phyloP scores from a whole-genome alignment of 1,284 basidiomycete genomes.

The Porodaedalea pini region DNA sequence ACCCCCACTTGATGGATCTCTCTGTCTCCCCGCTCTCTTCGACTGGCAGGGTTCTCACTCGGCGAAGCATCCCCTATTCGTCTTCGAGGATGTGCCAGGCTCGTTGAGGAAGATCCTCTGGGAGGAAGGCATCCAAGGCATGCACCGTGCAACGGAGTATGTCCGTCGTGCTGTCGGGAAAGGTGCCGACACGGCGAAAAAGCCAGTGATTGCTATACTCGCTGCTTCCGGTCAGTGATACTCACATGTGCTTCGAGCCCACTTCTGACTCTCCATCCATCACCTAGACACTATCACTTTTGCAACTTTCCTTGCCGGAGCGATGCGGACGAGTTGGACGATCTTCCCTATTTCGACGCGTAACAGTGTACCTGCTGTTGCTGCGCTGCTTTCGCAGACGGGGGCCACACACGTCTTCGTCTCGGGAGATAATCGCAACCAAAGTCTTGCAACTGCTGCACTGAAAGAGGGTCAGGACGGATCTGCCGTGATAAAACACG shows the following conservation, averaged over 20 bases:
- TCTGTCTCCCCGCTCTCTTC: slow-evolving; percentile 34
- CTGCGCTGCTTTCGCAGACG: slow-evolving; percentile 15
- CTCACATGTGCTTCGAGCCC: no score
- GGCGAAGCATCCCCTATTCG: no score
- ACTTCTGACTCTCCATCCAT: no score
- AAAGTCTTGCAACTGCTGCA: no score
- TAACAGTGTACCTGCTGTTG: slow-evolving; percentile 13
- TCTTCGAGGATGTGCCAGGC: no score
- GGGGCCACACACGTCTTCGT: slow-evolving; percentile 12
- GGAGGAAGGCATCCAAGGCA: slow-evolving; percentile 30
- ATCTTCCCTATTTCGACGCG: slow-evolving; percentile 20
- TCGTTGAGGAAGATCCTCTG: no score
- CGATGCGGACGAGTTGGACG: slow-evolving; percentile 17
- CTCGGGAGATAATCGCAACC: slow-evolving; percentile 1
- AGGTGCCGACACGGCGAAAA: not conserved
- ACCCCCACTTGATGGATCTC: slow-evolving; percentile 34
- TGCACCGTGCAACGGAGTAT: slow-evolving; percentile 23
- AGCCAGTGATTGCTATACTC: slow-evolving; percentile 22
- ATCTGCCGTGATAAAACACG: slow-evolving; percentile 26
- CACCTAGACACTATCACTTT: slow-evolving; percentile 22
- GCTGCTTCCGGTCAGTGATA: no score
- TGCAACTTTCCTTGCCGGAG: slow-evolving; percentile 9
- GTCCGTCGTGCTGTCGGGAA: not conserved
- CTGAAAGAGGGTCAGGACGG: not conserved
- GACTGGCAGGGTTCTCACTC: no score